These are phyloP conservation scores for Cryptosporidium meleagridis DNA, from an alignment of 169 alveolate genomes.

Conservation along the genomic window DNA sequence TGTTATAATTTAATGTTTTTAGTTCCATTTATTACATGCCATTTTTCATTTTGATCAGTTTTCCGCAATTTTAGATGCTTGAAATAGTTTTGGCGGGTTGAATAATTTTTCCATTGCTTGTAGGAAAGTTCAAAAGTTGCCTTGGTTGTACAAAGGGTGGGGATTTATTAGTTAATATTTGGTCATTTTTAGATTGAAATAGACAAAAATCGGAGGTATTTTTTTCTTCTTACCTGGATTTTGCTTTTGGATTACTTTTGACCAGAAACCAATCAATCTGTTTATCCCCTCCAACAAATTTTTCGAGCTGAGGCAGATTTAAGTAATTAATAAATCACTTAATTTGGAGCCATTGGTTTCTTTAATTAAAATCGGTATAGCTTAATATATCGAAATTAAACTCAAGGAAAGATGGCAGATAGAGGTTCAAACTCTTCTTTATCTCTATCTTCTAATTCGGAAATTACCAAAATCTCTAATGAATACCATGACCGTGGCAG, in stretches of 20 bases:
- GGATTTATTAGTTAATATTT: not conserved
- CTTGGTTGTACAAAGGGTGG: not conserved
- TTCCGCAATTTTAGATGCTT: not conserved
- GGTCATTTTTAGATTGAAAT: not conserved
- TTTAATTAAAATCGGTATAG: not conserved
- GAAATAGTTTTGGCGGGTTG: not conserved
- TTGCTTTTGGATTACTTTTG: too few species aligned
- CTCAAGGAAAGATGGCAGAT: not conserved
- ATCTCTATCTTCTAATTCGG: not conserved
- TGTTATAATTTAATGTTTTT: constrained; percentile 1
- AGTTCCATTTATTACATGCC: not conserved
- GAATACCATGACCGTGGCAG: not conserved
- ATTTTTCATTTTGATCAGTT: not conserved
- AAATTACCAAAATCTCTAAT: not conserved
- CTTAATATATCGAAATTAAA: not conserved
- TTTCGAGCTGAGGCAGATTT: too few species aligned
- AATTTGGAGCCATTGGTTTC: not conserved
- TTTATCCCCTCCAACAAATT: not conserved
- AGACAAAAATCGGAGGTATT: not conserved
- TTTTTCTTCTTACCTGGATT: too few species aligned
- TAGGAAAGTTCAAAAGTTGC: too few species aligned
- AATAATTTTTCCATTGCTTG: not conserved
- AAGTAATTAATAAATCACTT: not conserved
- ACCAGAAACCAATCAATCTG: not conserved
- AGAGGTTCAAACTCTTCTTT: not conserved